These are phyloP conservation scores for Cutaneotrichosporon sp. DNA, from an alignment of 1,284 basidiomycete genomes.

Conservation along the genomic window DNA sequence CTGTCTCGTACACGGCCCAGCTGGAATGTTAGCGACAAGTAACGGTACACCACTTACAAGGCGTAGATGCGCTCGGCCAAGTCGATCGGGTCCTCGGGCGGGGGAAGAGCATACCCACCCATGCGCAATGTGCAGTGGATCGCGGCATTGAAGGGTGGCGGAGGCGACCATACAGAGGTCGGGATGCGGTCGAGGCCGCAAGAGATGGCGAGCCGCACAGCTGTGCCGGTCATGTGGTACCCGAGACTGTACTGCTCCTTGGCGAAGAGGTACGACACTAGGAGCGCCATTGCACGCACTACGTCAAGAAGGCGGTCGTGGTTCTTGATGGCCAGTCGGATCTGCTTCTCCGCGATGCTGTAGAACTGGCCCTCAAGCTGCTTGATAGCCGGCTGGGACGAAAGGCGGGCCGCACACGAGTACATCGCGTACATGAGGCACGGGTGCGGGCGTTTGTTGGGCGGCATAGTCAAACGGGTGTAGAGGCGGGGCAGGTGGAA, in stretches of 20 bases:
- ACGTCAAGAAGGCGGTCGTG: conserved; percentile 39
- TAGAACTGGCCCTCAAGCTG: conserved; percentile 37
- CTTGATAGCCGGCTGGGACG: conserved; percentile 32
- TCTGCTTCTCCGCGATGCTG: conserved; percentile 37
- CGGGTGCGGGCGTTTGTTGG: conserved; percentile 33
- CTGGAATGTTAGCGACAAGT: conserved; percentile 20
- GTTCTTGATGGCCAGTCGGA: conserved; percentile 29
- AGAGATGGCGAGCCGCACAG: conserved; percentile 31
- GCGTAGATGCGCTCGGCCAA: conserved; percentile 38
- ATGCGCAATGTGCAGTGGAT: conserved; percentile 29
- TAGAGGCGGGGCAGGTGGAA: conserved; percentile 34
- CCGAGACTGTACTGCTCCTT: conserved; percentile 35
- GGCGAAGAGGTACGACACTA: conserved; percentile 35
- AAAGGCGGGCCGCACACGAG: conserved; percentile 29
- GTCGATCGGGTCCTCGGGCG: conserved; percentile 28
- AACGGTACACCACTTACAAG: conserved; percentile 19
- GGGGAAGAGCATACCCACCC: conserved; percentile 26
- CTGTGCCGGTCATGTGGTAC: conserved; percentile 30
- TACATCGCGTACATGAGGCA: conserved; percentile 34
- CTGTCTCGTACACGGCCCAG: conserved; percentile 41
- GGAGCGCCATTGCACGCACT: conserved; percentile 33
- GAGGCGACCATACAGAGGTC: conserved; percentile 23
- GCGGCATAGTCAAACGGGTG: conserved; percentile 29
- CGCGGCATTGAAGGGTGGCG: conserved; percentile 26
- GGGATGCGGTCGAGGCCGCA: conserved; percentile 34